Percentiles rank a stretch among this genome's conserved stretches.
These are phyloP conservation scores for Zalaria sp. DNA, from an alignment of 2,329 filamentous ascomycete species.

Conservation along the genomic window DNA sequence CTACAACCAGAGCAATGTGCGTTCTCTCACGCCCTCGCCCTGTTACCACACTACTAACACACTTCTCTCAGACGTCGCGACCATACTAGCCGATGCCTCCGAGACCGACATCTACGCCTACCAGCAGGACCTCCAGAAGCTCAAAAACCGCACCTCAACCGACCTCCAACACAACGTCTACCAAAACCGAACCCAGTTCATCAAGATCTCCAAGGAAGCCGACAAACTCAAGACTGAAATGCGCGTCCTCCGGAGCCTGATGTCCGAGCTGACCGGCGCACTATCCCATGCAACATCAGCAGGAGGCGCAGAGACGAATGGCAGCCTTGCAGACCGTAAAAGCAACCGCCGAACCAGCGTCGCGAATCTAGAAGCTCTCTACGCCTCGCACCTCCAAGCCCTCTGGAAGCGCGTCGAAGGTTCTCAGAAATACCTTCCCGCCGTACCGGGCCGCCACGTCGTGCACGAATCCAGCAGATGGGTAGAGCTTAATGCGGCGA, in stretches of 20 bases:
- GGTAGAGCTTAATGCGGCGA: slow-evolving; percentile 95
- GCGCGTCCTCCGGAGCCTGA: slow-evolving; percentile 75
- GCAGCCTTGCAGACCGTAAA: slow-evolving; percentile 28
- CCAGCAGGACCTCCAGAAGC: slow-evolving; percentile 58
- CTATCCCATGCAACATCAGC: slow-evolving; percentile 32
- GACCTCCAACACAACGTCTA: slow-evolving; percentile 93
- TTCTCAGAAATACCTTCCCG: slow-evolving; percentile 91
- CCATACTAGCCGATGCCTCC: slow-evolving; percentile 66
- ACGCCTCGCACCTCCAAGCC: slow-evolving; percentile 56
- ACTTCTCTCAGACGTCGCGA: slow-evolving; percentile 41
- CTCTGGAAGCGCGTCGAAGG: slow-evolving; percentile 97
- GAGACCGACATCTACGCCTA: slow-evolving; percentile 78
- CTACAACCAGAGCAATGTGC: slow-evolving; percentile 66
- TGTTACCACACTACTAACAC: neutral
- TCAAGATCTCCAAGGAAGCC: slow-evolving; percentile 97
- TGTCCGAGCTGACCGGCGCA: slow-evolving; percentile 65
- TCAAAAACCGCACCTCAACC: slow-evolving; percentile 63
- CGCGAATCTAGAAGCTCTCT: slow-evolving; percentile 54
- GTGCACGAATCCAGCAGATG: slow-evolving; percentile 84
- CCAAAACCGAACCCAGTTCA: slow-evolving; percentile 94
- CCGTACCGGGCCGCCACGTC: slow-evolving; percentile 80
- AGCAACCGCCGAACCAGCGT: slow-evolving; percentile 82
- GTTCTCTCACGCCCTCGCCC: slow-evolving; percentile 14
- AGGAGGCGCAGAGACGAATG: slow-evolving; percentile 18
- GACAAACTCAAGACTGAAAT: slow-evolving; percentile 96